These are phyloP conservation scores for Turritis glabra DNA, from an alignment of 345 rosid species.

Conservation along the genomic window DNA sequence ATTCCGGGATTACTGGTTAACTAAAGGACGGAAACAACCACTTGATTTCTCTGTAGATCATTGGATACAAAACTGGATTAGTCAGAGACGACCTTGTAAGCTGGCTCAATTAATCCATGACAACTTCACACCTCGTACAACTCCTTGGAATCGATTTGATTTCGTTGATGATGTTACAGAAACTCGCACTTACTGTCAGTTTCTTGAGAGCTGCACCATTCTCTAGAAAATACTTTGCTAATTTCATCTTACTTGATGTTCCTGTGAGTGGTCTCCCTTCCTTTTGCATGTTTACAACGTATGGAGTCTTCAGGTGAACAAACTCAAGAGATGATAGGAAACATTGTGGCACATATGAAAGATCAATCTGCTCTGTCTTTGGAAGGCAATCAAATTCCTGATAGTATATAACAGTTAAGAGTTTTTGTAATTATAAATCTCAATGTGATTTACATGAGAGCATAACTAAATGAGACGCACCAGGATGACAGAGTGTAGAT, in stretches of 20 bases:
- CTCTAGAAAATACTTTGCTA: conserved; percentile 27
- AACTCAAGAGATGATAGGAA: conserved; percentile 30
- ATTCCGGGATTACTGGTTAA: too few relatives aligned
- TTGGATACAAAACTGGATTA: background rate
- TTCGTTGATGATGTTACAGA: conserved; percentile 18
- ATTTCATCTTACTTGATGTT: conserved; percentile 23
- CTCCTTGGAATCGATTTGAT: conserved; percentile 25
- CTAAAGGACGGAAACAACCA: background rate
- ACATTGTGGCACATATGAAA: conserved; percentile 22
- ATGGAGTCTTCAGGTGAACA: conserved; percentile 24
- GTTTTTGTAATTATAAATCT: background rate
- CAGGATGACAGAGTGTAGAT: conserved; percentile 14
- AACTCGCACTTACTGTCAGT: conserved; percentile 22
- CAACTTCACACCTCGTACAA: conserved; percentile 26
- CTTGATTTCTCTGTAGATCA: background rate
- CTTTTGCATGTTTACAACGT: background rate
- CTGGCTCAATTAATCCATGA: conserved; percentile 21
- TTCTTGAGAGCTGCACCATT: conserved; percentile 25
- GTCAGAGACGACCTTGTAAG: background rate
- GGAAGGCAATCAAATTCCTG: conserved; percentile 25
- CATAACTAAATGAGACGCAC: conserved; percentile 13
- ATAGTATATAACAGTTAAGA: background rate
- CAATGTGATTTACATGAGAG: background rate
- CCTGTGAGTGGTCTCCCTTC: conserved; percentile 9
- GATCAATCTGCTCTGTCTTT: background rate